These are phyloP conservation scores for Venturia carpophila DNA, from an alignment of 2,329 filamentous ascomycete genomes.

Conservation along the genomic window DNA sequence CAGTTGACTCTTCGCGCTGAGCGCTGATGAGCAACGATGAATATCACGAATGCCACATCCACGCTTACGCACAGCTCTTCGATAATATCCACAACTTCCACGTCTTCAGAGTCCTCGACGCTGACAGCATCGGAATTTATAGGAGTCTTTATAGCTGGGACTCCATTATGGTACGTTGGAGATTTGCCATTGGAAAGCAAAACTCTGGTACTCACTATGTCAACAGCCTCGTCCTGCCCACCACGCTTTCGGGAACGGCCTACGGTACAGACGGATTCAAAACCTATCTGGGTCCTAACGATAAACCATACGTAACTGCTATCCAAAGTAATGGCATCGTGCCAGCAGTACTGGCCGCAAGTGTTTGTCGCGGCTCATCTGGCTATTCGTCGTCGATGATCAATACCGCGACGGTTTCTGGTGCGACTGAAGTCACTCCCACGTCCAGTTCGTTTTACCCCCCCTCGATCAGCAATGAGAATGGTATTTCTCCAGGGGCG, in stretches of 20 bases:
- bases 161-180: background rate
- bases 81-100: background rate
- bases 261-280: background rate
- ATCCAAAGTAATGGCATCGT: background rate
- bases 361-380: background rate
- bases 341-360: background rate
- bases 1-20: background rate
- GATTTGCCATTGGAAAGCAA: background rate
- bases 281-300: background rate
- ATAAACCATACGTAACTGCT: background rate
- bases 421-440: background rate
- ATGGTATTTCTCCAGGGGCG: background rate
- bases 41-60: background rate
- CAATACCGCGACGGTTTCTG: background rate
- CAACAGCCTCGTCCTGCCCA: background rate
- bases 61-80: background rate
- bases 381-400: background rate
- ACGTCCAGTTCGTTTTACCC: background rate
- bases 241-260: background rate
- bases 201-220: background rate
- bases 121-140: background rate
- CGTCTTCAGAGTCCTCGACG: background rate
- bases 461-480: background rate
- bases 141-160: constrained; percentile 4
- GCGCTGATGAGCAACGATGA: background rate